Conservation (phyloP, 1,284 basidiomycete species). For the Apiotrichum gracile region DNA sequence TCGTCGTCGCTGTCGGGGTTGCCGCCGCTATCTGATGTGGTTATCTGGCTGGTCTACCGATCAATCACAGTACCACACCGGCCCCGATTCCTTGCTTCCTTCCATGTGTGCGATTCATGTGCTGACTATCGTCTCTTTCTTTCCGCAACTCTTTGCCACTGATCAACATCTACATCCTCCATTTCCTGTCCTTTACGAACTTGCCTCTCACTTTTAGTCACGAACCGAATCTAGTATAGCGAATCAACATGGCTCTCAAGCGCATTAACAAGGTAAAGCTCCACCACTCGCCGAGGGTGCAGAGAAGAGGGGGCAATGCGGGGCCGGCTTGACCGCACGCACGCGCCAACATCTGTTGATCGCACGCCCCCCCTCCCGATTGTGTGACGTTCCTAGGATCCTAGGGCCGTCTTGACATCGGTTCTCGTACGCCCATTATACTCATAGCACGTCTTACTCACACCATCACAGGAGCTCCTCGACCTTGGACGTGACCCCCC, state of each 20-base stretch:
- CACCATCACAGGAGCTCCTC: slow-evolving; percentile 72
- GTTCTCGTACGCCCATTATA: neutral
- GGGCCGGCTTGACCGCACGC: too few species aligned
- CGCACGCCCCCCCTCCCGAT: slow-evolving; percentile 2
- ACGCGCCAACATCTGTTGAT: neutral
- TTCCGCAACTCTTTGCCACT: slow-evolving; percentile 3
- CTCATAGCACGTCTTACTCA: slow-evolving; percentile 7
- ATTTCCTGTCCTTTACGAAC: neutral
- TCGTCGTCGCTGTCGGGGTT: too few species aligned
- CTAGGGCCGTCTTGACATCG: neutral
- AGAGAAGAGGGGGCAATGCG: neutral
- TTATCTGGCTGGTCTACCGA: too few species aligned
- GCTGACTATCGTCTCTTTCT: neutral
- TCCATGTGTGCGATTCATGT: neutral
- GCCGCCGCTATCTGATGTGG: too few species aligned
- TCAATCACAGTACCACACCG: too few species aligned
- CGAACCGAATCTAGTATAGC: neutral
- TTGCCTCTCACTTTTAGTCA: neutral
- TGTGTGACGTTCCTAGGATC: neutral
- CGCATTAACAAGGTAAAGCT: slow-evolving; percentile 91
- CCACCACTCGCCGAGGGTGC: neutral
- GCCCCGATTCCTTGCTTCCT: too few species aligned
- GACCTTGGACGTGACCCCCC: slow-evolving; percentile 97
- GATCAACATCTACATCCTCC: neutral
- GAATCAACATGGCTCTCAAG: slow-evolving; percentile 75